Evolutionary conservation across 768 basidiomycete species (phyloP).

Genomic region (Sporobolomyces phaffii): DNA sequence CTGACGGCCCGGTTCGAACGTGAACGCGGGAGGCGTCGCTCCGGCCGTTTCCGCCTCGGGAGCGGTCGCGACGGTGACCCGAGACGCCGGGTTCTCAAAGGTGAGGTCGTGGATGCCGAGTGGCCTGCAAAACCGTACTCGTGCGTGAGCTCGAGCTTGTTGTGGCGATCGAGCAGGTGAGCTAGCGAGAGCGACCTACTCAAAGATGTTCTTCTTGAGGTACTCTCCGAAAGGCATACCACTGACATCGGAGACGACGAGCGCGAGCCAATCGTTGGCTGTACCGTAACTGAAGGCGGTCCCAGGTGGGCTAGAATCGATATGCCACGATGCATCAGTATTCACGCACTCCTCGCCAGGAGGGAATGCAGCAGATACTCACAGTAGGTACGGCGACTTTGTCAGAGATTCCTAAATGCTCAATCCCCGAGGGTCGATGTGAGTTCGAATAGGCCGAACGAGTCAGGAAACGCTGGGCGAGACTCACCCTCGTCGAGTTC

Average conservation of each 20-base stretch:
- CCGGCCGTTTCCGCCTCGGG: conserved; percentile 12
- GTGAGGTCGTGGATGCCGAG: conserved; percentile 42
- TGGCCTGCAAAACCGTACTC: conserved; percentile 33
- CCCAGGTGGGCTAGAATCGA: conserved; percentile 23
- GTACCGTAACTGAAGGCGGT: conserved; percentile 35
- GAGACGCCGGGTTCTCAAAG: conserved; percentile 37
- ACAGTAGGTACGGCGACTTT: not conserved
- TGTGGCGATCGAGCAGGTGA: no score
- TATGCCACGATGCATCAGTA: no score
- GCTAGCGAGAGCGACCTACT: not conserved
- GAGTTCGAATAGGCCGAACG: no score
- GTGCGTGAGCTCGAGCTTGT: not conserved
- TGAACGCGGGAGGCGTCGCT: no score
- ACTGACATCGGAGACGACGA: conserved; percentile 42
- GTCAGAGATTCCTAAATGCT: not conserved
- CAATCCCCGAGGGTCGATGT: no score
- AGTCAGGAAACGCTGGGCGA: not conserved
- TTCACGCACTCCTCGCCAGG: no score
- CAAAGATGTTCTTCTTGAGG: conserved; percentile 44
- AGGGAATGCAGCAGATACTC: not conserved
- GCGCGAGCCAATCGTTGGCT: conserved; percentile 44
- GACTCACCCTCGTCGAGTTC: not conserved
- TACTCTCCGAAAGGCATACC: conserved; percentile 43
- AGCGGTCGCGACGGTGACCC: conserved; percentile 30
- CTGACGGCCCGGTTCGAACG: conserved; percentile 29